phyloP scores from a whole-genome alignment of 257 asterid species.

The Lycium ferocissimum region DNA sequence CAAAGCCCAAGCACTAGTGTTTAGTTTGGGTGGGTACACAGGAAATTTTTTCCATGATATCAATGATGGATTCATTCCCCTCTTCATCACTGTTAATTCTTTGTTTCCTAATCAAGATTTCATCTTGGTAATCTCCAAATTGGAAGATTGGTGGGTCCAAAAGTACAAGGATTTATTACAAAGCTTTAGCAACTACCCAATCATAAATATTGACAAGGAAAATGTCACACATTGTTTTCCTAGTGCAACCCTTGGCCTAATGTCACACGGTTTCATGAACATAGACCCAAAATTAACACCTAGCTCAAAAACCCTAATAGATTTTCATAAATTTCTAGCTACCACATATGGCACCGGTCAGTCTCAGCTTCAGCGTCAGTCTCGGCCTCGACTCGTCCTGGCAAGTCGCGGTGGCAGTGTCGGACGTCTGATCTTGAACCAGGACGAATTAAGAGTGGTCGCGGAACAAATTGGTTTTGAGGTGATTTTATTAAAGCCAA shows the following conservation, averaged over 20 bases:
- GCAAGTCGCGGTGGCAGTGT: neutral
- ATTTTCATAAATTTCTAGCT: conserved; percentile 28
- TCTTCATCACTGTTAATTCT: conserved; percentile 33
- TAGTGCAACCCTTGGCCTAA: conserved; percentile 13
- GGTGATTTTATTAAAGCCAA: conserved; percentile 24
- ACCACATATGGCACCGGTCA: neutral
- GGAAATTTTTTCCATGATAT: conserved; percentile 38
- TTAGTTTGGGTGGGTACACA: conserved; percentile 37
- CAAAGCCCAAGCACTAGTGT: conserved; percentile 31
- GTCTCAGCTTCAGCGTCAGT: neutral
- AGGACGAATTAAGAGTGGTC: neutral
- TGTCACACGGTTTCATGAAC: conserved; percentile 36
- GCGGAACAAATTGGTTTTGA: conserved; percentile 15
- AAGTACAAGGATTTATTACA: conserved; percentile 30
- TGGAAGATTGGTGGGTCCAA: conserved; percentile 31
- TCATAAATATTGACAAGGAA: conserved; percentile 27
- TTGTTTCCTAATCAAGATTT: conserved; percentile 31
- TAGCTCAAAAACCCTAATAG: conserved; percentile 23
- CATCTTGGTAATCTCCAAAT: conserved; percentile 23
- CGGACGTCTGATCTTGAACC: conserved; percentile 1
- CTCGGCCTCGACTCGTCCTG: conserved; percentile 12
- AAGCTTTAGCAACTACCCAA: conserved; percentile 24
- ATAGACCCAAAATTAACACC: conserved; percentile 31
- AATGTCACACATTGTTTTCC: conserved; percentile 36
- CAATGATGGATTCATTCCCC: conserved; percentile 35